Evolutionary conservation across 805 yeast species (phyloP), one percentile per base, ranked within the genome.

Genomic region (Ogataea salicorniae): DNA sequence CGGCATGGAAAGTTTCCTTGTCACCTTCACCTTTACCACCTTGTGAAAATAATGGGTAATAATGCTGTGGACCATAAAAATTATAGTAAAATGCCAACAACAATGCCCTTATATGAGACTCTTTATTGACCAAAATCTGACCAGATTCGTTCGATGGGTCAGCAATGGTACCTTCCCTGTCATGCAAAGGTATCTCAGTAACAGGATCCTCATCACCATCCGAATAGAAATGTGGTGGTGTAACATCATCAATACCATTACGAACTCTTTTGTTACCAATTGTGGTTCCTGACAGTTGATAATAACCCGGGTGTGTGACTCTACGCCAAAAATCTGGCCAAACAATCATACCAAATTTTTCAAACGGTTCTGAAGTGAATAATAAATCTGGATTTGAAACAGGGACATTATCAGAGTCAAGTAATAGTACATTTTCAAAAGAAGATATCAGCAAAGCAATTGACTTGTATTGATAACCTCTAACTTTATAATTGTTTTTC

Each of bases 271-370:
- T 59, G 0, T 51, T 43, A n/a, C 66, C 63, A 9, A 67, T 39
- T 22, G 51, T 44, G 15, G 68, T 59, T 7, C 71, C 75, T 0
- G 80, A 74, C 20, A 78, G 65, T 22, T 66, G 57, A 54, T 75
- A 78, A 55, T 69, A 78, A 34, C 59, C 57, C 2, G 83, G 82
- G 29, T 77, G 74, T 0, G 82, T 77, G 7, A 79, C 75, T 34
- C 83, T 64, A 51, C 73, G 71, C 83, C 83, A 78, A 55, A 76
- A 78, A 57, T 78, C 83, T 1, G 83, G 83, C 83, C 83, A 78
- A 35, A 79, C 55, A 9, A 82, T 65, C 55, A 80, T 60, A 41
- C 86, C 83, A 41, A 69, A 63, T 9, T 71, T 60, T 4, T 49
- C 52, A 64, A 77, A 87, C 1, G 89, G 85, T 43, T 80, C 80